Base-by-base conservation (phyloP, 106 monocot species). In the Agapanthus africanus region DNA sequence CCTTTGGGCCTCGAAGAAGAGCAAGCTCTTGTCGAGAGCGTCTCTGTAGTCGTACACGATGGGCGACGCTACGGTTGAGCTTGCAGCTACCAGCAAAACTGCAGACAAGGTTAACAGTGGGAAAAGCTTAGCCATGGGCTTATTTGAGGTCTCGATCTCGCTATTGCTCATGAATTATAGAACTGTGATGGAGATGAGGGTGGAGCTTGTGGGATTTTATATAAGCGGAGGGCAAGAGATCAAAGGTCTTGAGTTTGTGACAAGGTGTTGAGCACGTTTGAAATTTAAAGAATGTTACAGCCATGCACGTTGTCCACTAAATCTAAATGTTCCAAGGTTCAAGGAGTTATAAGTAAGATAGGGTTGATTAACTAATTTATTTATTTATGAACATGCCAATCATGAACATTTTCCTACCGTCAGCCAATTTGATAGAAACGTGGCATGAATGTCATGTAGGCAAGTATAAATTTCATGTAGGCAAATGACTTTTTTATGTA, bases 1-100 rank as follows among this genome's bases (percentile, higher is more conserved):
- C 62, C 97, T 73, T 84, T 99, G 97, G 36, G 89, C 92, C 82
- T 99, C 97, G 59, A 92, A 99, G 84, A 99, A 99, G 63, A 85
- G 77, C 46, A 99, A 47, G 74, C 78, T 82, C 75, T 92, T 89
- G 22, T 79, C 80, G 40, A 99, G 76, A 4, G 97, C 97, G 5
- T 79, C 86, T 37, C 37, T 40, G 76, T 99, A 99, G 78, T 82
- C 73, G 54, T 72, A 82, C 19, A 22, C 63, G 23, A 11, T 59
- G 4, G 63, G 15, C 16, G 28, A 40, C 16, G 42, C 32, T 0
- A 15, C 26, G 18, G 9, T 27, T 30, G 37, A 52, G 62, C 22
- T 7, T 21, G 54, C 63, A 4, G 36, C 34, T 32, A 59, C 19
- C 57, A 68, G 28, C 31, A 70, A 21, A 6, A 51, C 42, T 56